These are phyloP conservation scores for Wakefieldia striispora DNA, from an alignment of 768 basidiomycete genomes.

Conservation along the genomic window DNA sequence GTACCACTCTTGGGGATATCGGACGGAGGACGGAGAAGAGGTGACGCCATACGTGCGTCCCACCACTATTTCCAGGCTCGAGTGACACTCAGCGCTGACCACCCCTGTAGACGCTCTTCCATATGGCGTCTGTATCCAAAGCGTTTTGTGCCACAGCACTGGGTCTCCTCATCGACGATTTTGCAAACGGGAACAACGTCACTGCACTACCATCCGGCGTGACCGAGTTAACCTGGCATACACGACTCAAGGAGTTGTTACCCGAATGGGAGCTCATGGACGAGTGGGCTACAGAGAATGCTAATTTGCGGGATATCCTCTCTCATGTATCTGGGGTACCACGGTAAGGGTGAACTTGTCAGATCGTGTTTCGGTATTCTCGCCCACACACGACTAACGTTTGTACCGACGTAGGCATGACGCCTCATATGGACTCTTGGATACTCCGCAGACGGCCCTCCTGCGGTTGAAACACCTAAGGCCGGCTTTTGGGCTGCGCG, in stretches of 20 bases:
- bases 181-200: slow-evolving; percentile 32
- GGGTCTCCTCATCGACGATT: slow-evolving; percentile 44
- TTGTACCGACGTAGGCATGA: slow-evolving; percentile 30
- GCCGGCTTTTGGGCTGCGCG: slow-evolving; percentile 35
- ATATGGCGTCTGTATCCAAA: slow-evolving; percentile 38
- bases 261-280: slow-evolving; percentile 44
- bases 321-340: slow-evolving; percentile 42
- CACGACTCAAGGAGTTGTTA: slow-evolving; percentile 36
- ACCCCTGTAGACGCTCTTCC: slow-evolving; percentile 36
- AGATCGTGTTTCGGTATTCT: no score
- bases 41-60: slow-evolving; percentile 34
- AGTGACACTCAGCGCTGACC: neutral
- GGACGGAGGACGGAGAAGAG: slow-evolving; percentile 33
- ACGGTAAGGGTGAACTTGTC: slow-evolving; percentile 21
- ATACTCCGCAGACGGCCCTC: slow-evolving; percentile 25
- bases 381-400: neutral
- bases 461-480: slow-evolving; percentile 28
- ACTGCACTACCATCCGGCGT: slow-evolving; percentile 34
- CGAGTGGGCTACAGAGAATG: slow-evolving; percentile 35
- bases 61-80: no score
- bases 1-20: slow-evolving; percentile 35
- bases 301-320: slow-evolving; percentile 37
- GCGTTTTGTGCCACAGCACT: slow-evolving; percentile 39
- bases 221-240: slow-evolving; percentile 35
- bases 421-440: slow-evolving; percentile 26